Conservation (phyloP, 352 stramenopile genomes). For the Phytophthora gonapodyides region DNA sequence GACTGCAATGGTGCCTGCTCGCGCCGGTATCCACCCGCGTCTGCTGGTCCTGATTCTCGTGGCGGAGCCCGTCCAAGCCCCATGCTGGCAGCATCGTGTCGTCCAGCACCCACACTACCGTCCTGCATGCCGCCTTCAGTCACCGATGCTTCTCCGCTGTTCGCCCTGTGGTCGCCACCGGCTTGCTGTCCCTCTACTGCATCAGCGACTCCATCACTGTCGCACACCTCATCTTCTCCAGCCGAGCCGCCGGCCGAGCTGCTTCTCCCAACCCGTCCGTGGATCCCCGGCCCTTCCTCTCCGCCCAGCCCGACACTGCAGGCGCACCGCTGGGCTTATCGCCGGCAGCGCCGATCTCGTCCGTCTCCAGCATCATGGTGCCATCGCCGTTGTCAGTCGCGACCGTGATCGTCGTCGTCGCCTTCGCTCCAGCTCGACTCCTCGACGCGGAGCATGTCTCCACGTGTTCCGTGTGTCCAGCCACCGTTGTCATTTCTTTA, state of each 20-base stretch:
- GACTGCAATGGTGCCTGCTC: not conserved
- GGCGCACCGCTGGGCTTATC: not conserved
- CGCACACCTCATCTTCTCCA: not conserved
- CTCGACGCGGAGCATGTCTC: not conserved
- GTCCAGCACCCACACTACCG: too few relatives aligned
- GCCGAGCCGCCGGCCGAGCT: too few relatives aligned
- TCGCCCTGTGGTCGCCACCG: not conserved
- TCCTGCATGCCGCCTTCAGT: too few relatives aligned
- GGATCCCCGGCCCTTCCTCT: too few relatives aligned
- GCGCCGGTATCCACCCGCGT: not conserved
- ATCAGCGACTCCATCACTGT: not conserved
- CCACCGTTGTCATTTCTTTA: not conserved
- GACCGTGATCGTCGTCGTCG: not conserved
- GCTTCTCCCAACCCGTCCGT: too few relatives aligned
- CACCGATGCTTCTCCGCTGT: too few relatives aligned
- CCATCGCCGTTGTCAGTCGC: not conserved
- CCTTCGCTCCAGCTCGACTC: not conserved
- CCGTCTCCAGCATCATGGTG: not conserved
- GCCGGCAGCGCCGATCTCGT: not conserved
- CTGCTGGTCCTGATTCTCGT: too few relatives aligned
- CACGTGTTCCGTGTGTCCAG: not conserved
- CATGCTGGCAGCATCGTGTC: too few relatives aligned
- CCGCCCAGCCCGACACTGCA: not conserved
- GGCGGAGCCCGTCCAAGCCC: not conserved
- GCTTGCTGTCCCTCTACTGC: not conserved